Percentiles rank a stretch among this genome's conserved stretches.
Evolutionary conservation across 768 basidiomycete species (phyloP).

Genomic region (Ephemerocybe angulata): DNA sequence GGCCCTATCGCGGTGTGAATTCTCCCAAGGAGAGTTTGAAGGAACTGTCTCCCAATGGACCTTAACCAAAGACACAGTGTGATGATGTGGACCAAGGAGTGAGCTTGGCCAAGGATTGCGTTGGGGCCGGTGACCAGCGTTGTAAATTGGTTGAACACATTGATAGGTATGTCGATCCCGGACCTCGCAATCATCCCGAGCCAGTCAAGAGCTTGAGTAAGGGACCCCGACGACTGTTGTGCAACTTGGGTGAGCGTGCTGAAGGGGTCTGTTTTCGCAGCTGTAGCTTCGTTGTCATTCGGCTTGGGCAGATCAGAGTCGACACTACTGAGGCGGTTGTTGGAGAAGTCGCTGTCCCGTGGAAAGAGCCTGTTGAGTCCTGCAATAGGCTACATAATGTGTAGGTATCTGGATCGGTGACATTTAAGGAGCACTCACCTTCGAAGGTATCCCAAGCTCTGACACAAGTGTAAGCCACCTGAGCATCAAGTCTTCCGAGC

Average conservation of each 20-base stretch:
- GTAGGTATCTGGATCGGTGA: neutral
- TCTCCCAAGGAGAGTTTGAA: slow-evolving; percentile 47
- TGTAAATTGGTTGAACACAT: slow-evolving; percentile 47
- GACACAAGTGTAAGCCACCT: slow-evolving; percentile 54
- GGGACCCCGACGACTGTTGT: slow-evolving; percentile 36
- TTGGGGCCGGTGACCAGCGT: slow-evolving; percentile 35
- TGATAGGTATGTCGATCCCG: slow-evolving; percentile 58
- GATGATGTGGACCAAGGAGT: slow-evolving; percentile 50
- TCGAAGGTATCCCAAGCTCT: slow-evolving; percentile 26
- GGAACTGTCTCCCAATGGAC: slow-evolving; percentile 54
- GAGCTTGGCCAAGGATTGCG: slow-evolving; percentile 37
- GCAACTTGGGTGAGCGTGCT: slow-evolving; percentile 44
- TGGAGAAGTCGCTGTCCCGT: slow-evolving; percentile 45
- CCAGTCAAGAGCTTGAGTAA: slow-evolving; percentile 52
- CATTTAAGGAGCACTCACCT: slow-evolving; percentile 31
- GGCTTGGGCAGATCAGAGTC: slow-evolving; percentile 2
- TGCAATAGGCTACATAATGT: slow-evolving; percentile 15
- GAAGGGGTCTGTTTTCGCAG: slow-evolving; percentile 49
- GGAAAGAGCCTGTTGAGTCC: slow-evolving; percentile 58
- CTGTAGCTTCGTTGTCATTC: slow-evolving; percentile 24
- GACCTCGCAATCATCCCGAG: slow-evolving; percentile 59
- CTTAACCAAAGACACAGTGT: slow-evolving; percentile 60
- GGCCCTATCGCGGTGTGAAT: slow-evolving; percentile 43
- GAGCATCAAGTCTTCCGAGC: slow-evolving; percentile 55
- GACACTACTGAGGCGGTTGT: slow-evolving; percentile 33